Percentiles rank a stretch among this genome's conserved stretches.
phyloP scores from a whole-genome alignment of 108 stramenopile genomes.

The Epithemia pelagica region DNA sequence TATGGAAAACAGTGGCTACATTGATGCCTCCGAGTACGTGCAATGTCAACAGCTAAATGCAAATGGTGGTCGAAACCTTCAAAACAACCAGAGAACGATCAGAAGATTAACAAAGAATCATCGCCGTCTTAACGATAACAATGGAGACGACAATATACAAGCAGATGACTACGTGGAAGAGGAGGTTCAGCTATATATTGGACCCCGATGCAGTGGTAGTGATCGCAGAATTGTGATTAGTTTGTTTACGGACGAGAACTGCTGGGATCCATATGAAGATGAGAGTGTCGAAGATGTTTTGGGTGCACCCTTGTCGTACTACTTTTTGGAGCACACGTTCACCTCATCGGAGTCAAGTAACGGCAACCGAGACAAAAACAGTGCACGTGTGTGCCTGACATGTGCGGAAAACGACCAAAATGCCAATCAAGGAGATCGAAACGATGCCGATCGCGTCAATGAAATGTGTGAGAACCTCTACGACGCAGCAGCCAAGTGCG shows the following conservation, averaged over 20 bases:
- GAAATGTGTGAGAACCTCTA: slow-evolving; percentile 61
- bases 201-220: slow-evolving; percentile 42
- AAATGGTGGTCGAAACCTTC: too few relatives aligned
- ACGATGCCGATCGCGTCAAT: slow-evolving; percentile 32
- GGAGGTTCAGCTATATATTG: slow-evolving; percentile 44
- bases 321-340: slow-evolving; percentile 44
- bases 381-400: slow-evolving; percentile 29
- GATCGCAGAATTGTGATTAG: slow-evolving; percentile 57
- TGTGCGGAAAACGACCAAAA: slow-evolving; percentile 26
- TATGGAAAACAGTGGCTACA: slow-evolving; percentile 59
- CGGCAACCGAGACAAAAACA: too few relatives aligned
- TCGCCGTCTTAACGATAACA: slow-evolving; percentile 1
- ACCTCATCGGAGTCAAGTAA: slow-evolving; percentile 17
- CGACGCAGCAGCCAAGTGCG: slow-evolving; percentile 62
- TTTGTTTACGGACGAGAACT: slow-evolving; percentile 61
- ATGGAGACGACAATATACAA: slow-evolving; percentile 11
- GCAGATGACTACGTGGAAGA: slow-evolving; percentile 21
- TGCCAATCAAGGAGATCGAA: slow-evolving; percentile 27
- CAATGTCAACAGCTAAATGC: slow-evolving; percentile 39
- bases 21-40: slow-evolving; percentile 54
- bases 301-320: slow-evolving; percentile 48
- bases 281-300: slow-evolving; percentile 42
- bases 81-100: slow-evolving; percentile 14
- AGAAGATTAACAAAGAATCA: background rate
- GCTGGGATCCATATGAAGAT: slow-evolving; percentile 35